phyloP scores from a whole-genome alignment of 129 eudicot genomes.

The Smallanthus sonchifolius region DNA sequence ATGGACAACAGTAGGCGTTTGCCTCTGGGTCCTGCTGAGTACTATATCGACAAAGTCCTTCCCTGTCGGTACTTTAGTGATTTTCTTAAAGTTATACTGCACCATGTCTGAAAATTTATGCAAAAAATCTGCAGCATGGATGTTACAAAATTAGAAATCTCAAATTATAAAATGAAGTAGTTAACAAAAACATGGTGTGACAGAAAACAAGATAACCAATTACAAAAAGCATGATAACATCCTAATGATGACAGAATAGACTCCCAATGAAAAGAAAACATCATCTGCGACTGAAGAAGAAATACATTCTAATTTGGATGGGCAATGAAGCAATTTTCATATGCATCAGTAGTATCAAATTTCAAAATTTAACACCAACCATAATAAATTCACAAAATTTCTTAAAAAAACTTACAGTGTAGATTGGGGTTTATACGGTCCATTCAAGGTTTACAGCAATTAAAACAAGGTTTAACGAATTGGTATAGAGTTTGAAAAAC shows the following conservation, averaged over 20 bases:
- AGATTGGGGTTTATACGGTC: neutral
- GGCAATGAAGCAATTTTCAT: neutral
- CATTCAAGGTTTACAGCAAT: too few species aligned
- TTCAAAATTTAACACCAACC: neutral
- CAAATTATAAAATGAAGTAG: neutral
- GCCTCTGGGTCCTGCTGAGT: constrained; percentile 81
- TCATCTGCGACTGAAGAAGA: neutral
- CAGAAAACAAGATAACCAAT: neutral
- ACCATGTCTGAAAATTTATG: constrained; percentile 50
- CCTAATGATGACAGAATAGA: neutral
- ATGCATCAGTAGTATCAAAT: neutral
- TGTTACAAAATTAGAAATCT: neutral
- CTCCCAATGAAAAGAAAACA: neutral
- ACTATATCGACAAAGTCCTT: constrained; percentile 81
- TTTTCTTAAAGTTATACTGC: constrained; percentile 87
- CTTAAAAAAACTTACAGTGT: neutral
- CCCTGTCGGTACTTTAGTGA: constrained; percentile 83
- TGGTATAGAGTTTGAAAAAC: too few species aligned
- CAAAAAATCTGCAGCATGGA: constrained; percentile 23
- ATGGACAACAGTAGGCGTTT: constrained; percentile 89
- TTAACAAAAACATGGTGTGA: neutral
- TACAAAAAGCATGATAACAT: neutral
- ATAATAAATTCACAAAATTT: neutral
- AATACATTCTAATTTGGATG: neutral
- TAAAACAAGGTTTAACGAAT: too few species aligned